Base-by-base conservation (phyloP, 2,329 filamentous ascomycete species). In the Colletotrichum magnum region DNA sequence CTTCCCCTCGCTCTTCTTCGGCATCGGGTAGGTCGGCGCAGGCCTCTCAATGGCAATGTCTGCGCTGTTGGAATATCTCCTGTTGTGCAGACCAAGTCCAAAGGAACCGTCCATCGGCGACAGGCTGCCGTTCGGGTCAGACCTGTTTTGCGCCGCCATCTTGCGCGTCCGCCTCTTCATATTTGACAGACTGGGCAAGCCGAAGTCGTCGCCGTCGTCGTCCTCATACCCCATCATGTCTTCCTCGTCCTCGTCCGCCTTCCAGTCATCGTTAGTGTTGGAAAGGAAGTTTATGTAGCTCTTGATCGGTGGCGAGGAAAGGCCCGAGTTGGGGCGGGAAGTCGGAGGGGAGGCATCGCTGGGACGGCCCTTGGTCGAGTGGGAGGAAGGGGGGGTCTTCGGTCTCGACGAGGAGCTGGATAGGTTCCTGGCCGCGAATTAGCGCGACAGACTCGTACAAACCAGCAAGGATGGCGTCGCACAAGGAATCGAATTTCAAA, bases 21-120 rank as follows among this genome's bases (percentile, higher is more conserved):
- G 90, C 75, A 93, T 92, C 32, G 95, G 95, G 76, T 98, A 98
- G 71, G 89, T 90, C 15, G 94, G 90, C 47, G 92, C 85, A 26
- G 93, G 94, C 71, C 95, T 89, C 81, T 98, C 95, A 76, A 97
- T 93, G 18, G 95, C 94, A 78, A 98, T 98, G 79, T 98, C 95
- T 72, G 93, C 93, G 80, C 95, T 98, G 81, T 97, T 92, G 28
- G 94, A 93, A 69, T 92, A 90, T 61, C 89, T 86, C 72, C 92
- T 84, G n/a, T 78, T 79, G 60, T 77, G 79, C 58, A 80, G 75
- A 43, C 77, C 80, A 9, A 67, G 56, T 45, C 79, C 79, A 26
- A 81, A 80, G 13, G 81, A 76, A 16, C 78, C 74, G 13, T 82
- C 81, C 50, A 81, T 73, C 28, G 84, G 76, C 59, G 83, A 78